Base-by-base conservation (phyloP, 1,284 basidiomycete genomes). In the Apiotrichum laibachii region DNA sequence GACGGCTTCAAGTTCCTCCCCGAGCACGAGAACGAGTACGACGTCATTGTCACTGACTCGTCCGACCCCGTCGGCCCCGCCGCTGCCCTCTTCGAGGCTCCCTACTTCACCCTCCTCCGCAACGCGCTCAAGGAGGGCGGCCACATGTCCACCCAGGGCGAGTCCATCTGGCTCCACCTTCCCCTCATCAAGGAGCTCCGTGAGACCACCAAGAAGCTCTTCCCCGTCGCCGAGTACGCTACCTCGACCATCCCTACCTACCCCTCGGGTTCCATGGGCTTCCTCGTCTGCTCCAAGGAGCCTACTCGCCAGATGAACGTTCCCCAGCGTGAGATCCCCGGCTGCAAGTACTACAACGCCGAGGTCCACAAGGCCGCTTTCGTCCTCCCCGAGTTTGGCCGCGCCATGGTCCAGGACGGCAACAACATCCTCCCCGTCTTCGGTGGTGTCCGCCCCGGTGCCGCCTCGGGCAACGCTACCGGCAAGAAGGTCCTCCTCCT, bases 21-120 rank as follows among this genome's bases (percentile, higher is more conserved):
- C 48, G 88, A 92, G 63, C 89, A 95, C 79, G 85, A 89, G 72
- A 83, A 87, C 65, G 87, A 88, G 64, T 99, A 97, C 85, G 95
- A 99, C 76, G 92, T 91, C 66, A 98, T 99, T 82, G 90, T 99
- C 82, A 99, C 92, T 66, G 95, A 99, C 80, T 98, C 94, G 42
- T 98, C 94, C 26, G 96, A 99, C 80, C 95, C 96, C 50, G 93
- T 97, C 61, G 95, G 96, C 44, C 95, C 95, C 48, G 95, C 95
- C 53, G 88, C 88, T 60, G 86, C 90, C 33, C 88, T 99, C 67
- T 99, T 99, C 85, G 85, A 99, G 81, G 90, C 93, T 77, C 90
- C 94, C 1, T 99, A 97, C 85, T 99, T 98, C 82, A 85, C 92
- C 75, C 86, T 99, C 51, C 85, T 99, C 63, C 86, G 92, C 75